Evolutionary conservation across 1,139 yeast genomes (phyloP).

Genomic region (Suhomyces wounanorum): DNA sequence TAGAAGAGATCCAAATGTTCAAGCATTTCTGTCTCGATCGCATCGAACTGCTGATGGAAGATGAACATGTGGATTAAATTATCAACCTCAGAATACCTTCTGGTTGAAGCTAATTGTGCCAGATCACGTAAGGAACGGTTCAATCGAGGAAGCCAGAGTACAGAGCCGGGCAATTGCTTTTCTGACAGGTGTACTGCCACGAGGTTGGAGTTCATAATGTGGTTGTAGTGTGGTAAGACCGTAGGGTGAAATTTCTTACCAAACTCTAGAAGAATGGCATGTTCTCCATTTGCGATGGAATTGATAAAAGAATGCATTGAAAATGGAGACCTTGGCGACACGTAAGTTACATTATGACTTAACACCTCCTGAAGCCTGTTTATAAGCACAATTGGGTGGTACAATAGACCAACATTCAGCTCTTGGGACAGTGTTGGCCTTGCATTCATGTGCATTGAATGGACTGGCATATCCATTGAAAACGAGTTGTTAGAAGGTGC

Average conservation of each 20-base stretch:
- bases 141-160: constrained; percentile 27
- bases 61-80: constrained; percentile 5
- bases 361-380: constrained; percentile 1
- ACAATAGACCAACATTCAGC: constrained; percentile 5
- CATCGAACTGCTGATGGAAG: constrained; percentile 3
- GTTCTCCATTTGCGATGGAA: constrained; percentile 1
- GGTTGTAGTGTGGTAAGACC: not conserved
- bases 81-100: not conserved
- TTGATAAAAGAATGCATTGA: constrained; percentile 7
- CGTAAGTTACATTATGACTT: not conserved
- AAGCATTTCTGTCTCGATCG: constrained; percentile 13
- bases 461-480: constrained; percentile 6
- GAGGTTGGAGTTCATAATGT: constrained; percentile 16
- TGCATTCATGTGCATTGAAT: constrained; percentile 1
- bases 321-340: not conserved
- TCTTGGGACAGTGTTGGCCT: not conserved
- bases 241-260: not conserved
- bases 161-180: constrained; percentile 8
- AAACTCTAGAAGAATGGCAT: constrained; percentile 11
- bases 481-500: not conserved
- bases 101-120: not conserved
- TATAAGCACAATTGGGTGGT: constrained; percentile 5
- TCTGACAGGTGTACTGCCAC: not conserved
- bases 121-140: constrained; percentile 10
- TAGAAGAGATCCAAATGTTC: constrained; percentile 20